phyloP scores from a whole-genome alignment of 208 protist genomes.

The Herpetomonas samuelpessoai region DNA sequence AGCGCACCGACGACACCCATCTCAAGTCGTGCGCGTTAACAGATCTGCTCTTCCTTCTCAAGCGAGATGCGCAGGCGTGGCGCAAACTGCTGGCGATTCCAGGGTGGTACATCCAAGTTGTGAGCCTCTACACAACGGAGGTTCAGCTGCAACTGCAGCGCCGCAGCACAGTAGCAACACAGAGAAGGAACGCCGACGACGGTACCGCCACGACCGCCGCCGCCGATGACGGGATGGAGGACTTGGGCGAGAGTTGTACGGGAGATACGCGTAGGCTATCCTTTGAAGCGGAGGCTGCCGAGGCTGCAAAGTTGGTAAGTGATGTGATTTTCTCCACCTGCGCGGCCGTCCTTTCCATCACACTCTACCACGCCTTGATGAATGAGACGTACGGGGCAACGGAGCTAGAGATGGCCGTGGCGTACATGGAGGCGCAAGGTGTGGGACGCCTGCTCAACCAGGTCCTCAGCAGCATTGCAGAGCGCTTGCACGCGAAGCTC shows the following conservation, averaged over 20 bases:
- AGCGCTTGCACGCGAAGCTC: slow-evolving; percentile 42
- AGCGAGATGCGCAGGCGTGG: slow-evolving; percentile 58
- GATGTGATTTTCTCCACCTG: slow-evolving; percentile 23
- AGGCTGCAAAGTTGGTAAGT: no score
- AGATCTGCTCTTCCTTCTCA: slow-evolving; percentile 54
- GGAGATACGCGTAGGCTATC: neutral
- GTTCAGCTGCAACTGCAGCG: neutral
- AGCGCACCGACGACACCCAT: slow-evolving; percentile 26
- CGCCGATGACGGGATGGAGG: neutral
- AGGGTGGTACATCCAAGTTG: slow-evolving; percentile 67
- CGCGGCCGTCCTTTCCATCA: slow-evolving; percentile 44
- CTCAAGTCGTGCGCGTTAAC: slow-evolving; percentile 45
- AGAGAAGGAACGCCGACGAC: slow-evolving; percentile 7
- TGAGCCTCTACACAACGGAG: slow-evolving; percentile 49
- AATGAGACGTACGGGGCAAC: slow-evolving; percentile 65
- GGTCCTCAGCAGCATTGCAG: slow-evolving; percentile 49
- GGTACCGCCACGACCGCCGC: neutral
- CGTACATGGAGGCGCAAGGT: slow-evolving; percentile 41
- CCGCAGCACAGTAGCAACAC: no score
- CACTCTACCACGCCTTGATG: slow-evolving; percentile 57
- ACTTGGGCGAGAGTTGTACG: no score
- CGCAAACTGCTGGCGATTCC: slow-evolving; percentile 47
- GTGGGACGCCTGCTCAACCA: slow-evolving; percentile 43
- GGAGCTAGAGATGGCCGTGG: slow-evolving; percentile 59
- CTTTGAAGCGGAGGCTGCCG: neutral